Percentiles rank a stretch among this genome's conserved stretches.
phyloP scores from a whole-genome alignment of 768 basidiomycete genomes.

The Fomitopsis serialis region DNA sequence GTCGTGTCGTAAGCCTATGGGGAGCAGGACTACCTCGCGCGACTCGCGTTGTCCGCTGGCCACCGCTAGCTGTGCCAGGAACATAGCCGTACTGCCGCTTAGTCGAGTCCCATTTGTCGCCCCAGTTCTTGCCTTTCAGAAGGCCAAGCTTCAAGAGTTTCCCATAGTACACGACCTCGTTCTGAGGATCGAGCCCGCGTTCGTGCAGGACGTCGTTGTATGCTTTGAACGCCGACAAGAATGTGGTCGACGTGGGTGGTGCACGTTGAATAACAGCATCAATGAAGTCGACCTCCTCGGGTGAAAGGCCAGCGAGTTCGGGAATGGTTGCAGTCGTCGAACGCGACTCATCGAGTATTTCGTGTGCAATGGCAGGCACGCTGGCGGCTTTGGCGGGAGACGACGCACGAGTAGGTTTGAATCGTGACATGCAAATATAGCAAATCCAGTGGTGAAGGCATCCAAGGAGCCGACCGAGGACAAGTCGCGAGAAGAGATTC shows the following conservation, averaged over 20 bases:
- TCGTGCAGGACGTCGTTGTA: slow-evolving; percentile 77
- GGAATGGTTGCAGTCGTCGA: slow-evolving; percentile 21
- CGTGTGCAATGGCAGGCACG: slow-evolving; percentile 9
- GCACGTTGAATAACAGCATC: slow-evolving; percentile 72
- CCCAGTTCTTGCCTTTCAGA: slow-evolving; percentile 75
- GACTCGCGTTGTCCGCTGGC: slow-evolving; percentile 11
- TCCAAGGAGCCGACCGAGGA: no score
- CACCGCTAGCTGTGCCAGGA: slow-evolving; percentile 6
- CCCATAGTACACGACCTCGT: slow-evolving; percentile 76
- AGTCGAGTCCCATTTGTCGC: slow-evolving; percentile 72
- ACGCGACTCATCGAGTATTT: slow-evolving; percentile 16
- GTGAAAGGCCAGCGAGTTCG: slow-evolving; percentile 26
- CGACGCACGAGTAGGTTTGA: slow-evolving; percentile 29
- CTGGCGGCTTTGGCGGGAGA: slow-evolving; percentile 17
- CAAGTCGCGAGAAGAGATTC: no score
- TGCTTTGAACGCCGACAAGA: slow-evolving; percentile 77
- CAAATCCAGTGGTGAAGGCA: no score
- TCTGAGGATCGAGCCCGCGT: slow-evolving; percentile 67
- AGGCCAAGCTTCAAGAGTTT: slow-evolving; percentile 81
- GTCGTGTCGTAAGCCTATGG: slow-evolving; percentile 15
- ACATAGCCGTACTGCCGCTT: slow-evolving; percentile 50
- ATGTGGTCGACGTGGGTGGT: slow-evolving; percentile 63
- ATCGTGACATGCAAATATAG: slow-evolving; percentile 24
- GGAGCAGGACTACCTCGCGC: slow-evolving; percentile 17
- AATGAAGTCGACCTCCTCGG: slow-evolving; percentile 60